Conservation (phyloP, 1,284 basidiomycete genomes). For the Cutaneotrichosporon sp. region DNA sequence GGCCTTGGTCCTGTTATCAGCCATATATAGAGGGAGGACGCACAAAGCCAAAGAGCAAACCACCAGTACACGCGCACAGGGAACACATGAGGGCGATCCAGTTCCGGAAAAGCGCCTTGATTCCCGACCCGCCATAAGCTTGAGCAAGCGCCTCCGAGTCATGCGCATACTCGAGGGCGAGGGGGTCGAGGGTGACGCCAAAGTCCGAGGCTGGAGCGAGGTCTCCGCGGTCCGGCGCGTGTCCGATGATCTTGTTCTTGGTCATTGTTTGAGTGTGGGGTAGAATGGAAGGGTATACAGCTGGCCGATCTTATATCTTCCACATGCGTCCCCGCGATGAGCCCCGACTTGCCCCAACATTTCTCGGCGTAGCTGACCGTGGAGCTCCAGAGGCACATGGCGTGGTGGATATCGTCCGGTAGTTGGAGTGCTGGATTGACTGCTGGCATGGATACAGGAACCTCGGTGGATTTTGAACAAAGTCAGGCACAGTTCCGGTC, state of each 20-base stretch:
- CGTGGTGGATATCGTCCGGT: too few species aligned
- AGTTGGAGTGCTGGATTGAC: too few species aligned
- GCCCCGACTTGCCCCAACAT: too few species aligned
- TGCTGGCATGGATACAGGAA: too few species aligned
- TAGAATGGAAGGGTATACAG: too few species aligned
- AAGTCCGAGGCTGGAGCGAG: background rate
- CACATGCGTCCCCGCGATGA: too few species aligned
- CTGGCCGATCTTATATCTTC: too few species aligned
- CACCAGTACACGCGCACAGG: constrained; percentile 31
- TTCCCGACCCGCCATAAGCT: constrained; percentile 16
- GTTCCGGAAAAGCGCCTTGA: constrained; percentile 28
- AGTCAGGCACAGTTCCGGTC: too few species aligned
- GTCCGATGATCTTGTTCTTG: background rate
- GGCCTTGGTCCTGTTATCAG: constrained; percentile 34
- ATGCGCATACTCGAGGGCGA: constrained; percentile 7
- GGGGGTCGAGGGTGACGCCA: constrained; percentile 10
- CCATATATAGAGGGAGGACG: background rate
- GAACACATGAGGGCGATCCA: constrained; percentile 22
- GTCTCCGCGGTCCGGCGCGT: constrained; percentile 12
- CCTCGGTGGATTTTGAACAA: too few species aligned
- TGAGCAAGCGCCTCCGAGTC: constrained; percentile 8
- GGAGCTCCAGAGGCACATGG: too few species aligned
- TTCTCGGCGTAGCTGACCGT: too few species aligned
- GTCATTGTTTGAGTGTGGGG: too few species aligned
- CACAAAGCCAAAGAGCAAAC: constrained; percentile 29